Base-by-base conservation (phyloP, 495 filamentous ascomycete species). In the Xylaria cubensis region DNA sequence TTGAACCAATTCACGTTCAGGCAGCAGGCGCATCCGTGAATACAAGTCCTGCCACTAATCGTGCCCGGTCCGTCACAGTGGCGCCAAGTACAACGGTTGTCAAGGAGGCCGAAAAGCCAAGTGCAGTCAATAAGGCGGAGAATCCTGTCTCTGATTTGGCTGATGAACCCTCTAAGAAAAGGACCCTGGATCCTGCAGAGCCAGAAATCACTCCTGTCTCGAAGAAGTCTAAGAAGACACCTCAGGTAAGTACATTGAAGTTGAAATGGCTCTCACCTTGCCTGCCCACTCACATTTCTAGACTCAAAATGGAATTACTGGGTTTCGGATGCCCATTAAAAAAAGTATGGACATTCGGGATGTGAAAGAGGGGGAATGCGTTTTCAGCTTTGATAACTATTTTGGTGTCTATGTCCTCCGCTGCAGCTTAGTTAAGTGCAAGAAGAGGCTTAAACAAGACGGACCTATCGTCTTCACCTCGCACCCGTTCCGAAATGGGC, bases 341-440 rank as follows among this genome's bases (percentile, higher is more conserved):
- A 69, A 9, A 24, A n/a, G 21, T 32, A 48, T 61, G 12, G 17
- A 24, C 7, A 29, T 61, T 19, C 13, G 8, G 15, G 67, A 59
- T 2, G 67, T 69, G 19, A 19, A 48, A 21, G 24, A 21, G 24
- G 34, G 26, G 3, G 67, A 69, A 51, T 69, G 67, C 55, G 24
- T 69, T 6, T 69, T 69, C 55, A 59, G 41, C 24, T 48, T 32
- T 53, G 42, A 44, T 24, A 26, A 24, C 67, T 61, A 48, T 26
- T 13, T 7, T 21, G 67, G 55, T 19, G 34, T 69, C 29, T 69
- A 59, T 41, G 21, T 69, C 7, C 67, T 69, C 39, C 67, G 67
- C 55, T 69, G 67, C 67, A 69, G 24, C n/a, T 4, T 29, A 2
- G 17, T 34, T 4, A 69, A 62, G 17, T 69, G 67, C 55, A 69